Base-by-base conservation (phyloP, 129 eudicot genomes). In the Apium graveolens region DNA sequence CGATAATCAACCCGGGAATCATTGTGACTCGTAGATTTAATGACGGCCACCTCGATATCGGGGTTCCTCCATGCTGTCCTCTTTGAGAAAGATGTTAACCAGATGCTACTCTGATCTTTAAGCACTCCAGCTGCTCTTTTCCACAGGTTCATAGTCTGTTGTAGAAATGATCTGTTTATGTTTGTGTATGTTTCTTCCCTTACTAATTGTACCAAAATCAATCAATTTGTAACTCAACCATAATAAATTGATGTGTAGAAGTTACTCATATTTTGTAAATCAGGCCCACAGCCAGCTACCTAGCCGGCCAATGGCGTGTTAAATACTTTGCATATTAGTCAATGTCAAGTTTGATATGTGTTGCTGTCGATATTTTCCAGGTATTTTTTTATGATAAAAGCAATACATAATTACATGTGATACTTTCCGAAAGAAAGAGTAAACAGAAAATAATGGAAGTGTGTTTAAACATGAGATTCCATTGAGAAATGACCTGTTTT, bases 1-100 rank as follows among this genome's bases (percentile, higher is more conserved):
- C 81, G 82, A 82, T 77, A 80, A 78, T 91, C 87, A 70, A 91
- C 27, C 60, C 31, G 41, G 35, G 82, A 32, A 24, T 83, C 89
- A 41, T 94, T 84, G 60, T 90, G 97, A 82, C 81, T 85, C 46
- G 98, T 94, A 65, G 98, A 90, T 65, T 83, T 86, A 26, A 91
- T 94, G 73, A 91, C 85, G 14, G 89, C 86, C 0, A 78, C 79
- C 79, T 88, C 90, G 31, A 91, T 82, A 21, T 83, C 88, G 0
- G 93, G 90, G 75, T 91, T 81, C 70, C 91, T 87, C 79, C 79
- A 86, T 21, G 81, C 13, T 0, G 97, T 78, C 21, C 90, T 82
- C 26, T 78, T 55, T 3, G 87, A 71, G 14, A 93, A 37, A 24
- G 80, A 84, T 5, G 98, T 88, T 39, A 70, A 53, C 75, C 83